Base-by-base conservation (phyloP, 345 rosid genomes). In the Sapria himalayana region DNA sequence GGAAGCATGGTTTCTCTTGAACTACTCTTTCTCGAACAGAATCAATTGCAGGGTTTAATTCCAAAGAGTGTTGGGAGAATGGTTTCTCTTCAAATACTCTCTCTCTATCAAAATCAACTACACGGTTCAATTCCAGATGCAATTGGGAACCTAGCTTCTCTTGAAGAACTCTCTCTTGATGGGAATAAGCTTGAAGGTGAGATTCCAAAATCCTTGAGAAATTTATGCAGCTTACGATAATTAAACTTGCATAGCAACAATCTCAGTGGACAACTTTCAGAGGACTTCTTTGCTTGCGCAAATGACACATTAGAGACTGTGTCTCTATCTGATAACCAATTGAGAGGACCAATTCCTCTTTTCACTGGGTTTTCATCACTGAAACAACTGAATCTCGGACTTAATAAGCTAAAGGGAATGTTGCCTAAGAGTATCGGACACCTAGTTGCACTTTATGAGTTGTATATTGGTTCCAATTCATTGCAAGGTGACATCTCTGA, bases 401-500 rank as follows among this genome's bases (percentile, higher is more conserved):
- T 43, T 1, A 59, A 60, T 41, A 20, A 19, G 6, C 1, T 57
- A 22, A 38, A 19, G 4, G 64, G 64, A 0, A 12, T 17, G 2
- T 4, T 54, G 4, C 13, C 22, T 1, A 11, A 9, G 25, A 39
- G 11, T 2, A 29, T 15, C 25, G 33, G 55, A 13, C 19, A 22
- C 1, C 15, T 25, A 2, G 34, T 52, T 6, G 27, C 19, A 15
- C 55, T 59, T 13, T 18, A 5, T 3, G 6, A 12, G 4, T 15
- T 39, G 25, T 32, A 45, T 42, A 10, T 8, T 21, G 36, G 48
- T 20, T 29, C 6, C 4, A 69, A 65, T 42, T 34, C 17, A 8
- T 33, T 65, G 33, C 19, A 19, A 15, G 63, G 63, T 21, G 22
- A 43, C 16, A 21, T 61, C 21, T 33, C 43, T 7, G 54, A 51